Conservation (phyloP, 2,329 filamentous ascomycete species). For the Trichoderma gracile region DNA sequence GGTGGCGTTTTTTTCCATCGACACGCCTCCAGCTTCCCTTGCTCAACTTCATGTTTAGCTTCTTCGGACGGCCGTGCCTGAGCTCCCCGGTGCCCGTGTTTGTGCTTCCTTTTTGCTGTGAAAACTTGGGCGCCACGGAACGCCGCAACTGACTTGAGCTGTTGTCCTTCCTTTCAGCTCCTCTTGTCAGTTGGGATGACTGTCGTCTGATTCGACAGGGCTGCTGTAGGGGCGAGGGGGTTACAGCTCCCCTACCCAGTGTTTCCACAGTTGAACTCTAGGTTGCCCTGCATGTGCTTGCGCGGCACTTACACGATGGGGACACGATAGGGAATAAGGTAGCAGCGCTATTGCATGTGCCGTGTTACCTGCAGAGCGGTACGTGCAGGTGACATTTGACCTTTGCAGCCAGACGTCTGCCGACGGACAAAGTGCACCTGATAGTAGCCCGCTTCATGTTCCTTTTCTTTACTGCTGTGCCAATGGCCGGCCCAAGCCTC, state of each 20-base stretch:
- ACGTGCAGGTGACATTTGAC: conserved; percentile 3
- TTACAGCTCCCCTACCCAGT: no score
- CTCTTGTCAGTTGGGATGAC: neutral
- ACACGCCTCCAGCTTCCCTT: conserved; percentile 7
- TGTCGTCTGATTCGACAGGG: neutral
- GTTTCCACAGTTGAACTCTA: no score
- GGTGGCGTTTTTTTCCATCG: neutral
- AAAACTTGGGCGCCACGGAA: conserved; percentile 6
- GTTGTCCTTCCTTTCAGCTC: neutral
- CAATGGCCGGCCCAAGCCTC: no score
- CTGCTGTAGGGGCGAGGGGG: no score
- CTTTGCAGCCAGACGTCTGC: neutral
- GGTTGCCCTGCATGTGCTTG: no score
- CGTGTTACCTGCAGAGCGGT: neutral
- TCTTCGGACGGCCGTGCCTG: conserved; percentile 1
- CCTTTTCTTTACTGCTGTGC: neutral
- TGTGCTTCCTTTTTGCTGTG: neutral
- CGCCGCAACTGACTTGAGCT: conserved; percentile 14
- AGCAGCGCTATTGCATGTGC: neutral
- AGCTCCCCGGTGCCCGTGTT: conserved; percentile 6
- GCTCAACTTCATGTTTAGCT: neutral
- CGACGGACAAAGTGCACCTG: neutral
- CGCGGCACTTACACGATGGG: no score
- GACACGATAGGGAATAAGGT: no score
- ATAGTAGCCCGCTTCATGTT: neutral